These are phyloP conservation scores for Oleoguttula mirabilis DNA, from an alignment of 495 filamentous ascomycete species.

Conservation along the genomic window DNA sequence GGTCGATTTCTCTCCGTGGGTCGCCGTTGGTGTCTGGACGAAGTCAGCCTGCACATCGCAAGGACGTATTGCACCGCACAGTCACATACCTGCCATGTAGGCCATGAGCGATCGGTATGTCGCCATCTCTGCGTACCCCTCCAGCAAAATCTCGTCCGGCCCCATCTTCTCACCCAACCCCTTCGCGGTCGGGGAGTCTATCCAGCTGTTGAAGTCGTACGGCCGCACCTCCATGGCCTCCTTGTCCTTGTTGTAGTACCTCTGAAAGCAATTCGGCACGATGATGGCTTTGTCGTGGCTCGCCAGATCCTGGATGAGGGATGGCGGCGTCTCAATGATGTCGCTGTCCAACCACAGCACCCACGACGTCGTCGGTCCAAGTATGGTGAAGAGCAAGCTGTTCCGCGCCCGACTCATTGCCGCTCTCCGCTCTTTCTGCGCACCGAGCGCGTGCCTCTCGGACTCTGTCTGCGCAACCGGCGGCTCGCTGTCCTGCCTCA, in stretches of 20 bases:
- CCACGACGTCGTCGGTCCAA: slow-evolving; percentile 89
- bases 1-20: slow-evolving; percentile 46
- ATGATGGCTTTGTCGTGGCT: slow-evolving; percentile 74
- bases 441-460: slow-evolving; percentile 77
- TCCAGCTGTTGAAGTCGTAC: slow-evolving; percentile 97
- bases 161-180: slow-evolving; percentile 67
- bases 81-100: slow-evolving; percentile 47
- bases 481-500: slow-evolving; percentile 88
- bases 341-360: slow-evolving; percentile 93
- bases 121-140: slow-evolving; percentile 84
- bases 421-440: slow-evolving; percentile 75
- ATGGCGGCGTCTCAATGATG: slow-evolving; percentile 75
- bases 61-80: not conserved
- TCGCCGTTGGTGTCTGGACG: slow-evolving; percentile 32
- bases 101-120: slow-evolving; percentile 90
- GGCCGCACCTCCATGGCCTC: slow-evolving; percentile 60
- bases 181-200: slow-evolving; percentile 68
- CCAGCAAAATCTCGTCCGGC: slow-evolving; percentile 79
- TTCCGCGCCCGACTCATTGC: slow-evolving; percentile 91
- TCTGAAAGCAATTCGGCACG: slow-evolving; percentile 91
- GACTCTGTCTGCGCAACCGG: slow-evolving; percentile 75
- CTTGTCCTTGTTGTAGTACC: slow-evolving; percentile 61
- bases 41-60: slow-evolving; percentile 9
- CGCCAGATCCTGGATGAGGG: slow-evolving; percentile 87
- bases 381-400: slow-evolving; percentile 88